Conservation (phyloP, 2,329 filamentous ascomycete species). For the Diplodia sapinea region DNA sequence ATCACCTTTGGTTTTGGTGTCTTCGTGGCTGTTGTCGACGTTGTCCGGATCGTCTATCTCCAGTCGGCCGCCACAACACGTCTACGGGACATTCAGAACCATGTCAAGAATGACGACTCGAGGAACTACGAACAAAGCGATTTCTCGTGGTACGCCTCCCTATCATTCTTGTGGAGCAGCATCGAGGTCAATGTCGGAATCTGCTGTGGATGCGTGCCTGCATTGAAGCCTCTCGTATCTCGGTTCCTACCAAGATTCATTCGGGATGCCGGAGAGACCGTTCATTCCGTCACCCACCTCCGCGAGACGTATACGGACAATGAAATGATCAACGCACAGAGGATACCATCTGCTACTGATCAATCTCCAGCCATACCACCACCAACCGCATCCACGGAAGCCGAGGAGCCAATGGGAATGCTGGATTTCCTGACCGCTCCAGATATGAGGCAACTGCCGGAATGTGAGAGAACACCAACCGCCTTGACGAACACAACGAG, state of each 20-base stretch:
- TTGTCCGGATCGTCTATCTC: conserved; percentile 87
- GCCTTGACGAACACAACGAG: conserved; percentile 48
- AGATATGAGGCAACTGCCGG: conserved; percentile 47
- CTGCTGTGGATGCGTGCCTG: conserved; percentile 90
- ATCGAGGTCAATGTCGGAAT: conserved; percentile 92
- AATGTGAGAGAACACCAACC: conserved; percentile 43
- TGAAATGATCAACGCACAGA: conserved; percentile 27
- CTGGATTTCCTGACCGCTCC: conserved; percentile 62
- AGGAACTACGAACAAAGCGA: conserved; percentile 54
- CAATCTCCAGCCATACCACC: conserved; percentile 6
- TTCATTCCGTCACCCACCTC: conserved; percentile 36
- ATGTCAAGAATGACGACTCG: conserved; percentile 40
- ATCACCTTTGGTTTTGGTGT: conserved; percentile 85
- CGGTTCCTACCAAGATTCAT: conserved; percentile 63
- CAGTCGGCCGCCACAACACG: conserved; percentile 68
- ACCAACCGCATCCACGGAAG: conserved; percentile 31
- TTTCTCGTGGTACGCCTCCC: conserved; percentile 73
- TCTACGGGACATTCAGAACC: conserved; percentile 49
- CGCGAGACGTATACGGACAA: conserved; percentile 38
- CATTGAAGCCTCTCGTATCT: conserved; percentile 82
- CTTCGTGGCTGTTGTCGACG: conserved; percentile 86
- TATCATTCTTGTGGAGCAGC: conserved; percentile 91
- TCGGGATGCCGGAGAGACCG: conserved; percentile 48
- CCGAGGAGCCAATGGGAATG: conserved; percentile 49
- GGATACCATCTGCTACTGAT: conserved; percentile 19